Evolutionary conservation across 768 basidiomycete genomes (phyloP), one percentile per base, ranked within the genome.

Genomic region (Lactarius vividus): DNA sequence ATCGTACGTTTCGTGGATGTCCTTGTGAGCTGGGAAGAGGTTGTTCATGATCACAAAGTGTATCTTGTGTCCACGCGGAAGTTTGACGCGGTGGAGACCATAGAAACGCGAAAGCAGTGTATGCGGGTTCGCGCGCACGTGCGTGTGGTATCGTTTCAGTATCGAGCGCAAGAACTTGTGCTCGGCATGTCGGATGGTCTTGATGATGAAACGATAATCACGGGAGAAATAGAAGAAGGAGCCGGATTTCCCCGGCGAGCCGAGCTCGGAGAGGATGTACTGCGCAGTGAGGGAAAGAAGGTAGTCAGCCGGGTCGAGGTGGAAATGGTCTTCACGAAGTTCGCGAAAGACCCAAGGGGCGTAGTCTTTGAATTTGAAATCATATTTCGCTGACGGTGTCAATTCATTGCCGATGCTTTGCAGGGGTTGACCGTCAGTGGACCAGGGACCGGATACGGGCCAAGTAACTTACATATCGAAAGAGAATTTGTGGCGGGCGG

Each of bases 1-100:
- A 76, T 99, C 96, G 73, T 91, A 98, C 35, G 96, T 96, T 80
- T 98, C 97, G 77, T 99, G 97, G 52, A 98, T 83, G 75, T 99
- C 97, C 70, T 94, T 88, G 78, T 98, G 96, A 0, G 97, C 90
- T 0, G 97, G 96, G 78, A 99, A 98, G 33, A 99, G 83, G 75
- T 99, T 99, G 81, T 98, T 99, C 95, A 98, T 98, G 77, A 99
- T 97, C 62, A 98, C 94, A 74, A 99, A 99, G 75, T 99, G 97
- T 61, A 99, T 99, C 79, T 99, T 99, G 54, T 84, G 80, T 0
- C 97, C 97, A 40, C 85, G 83, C 0, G 97, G 97, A 0, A 99
- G 84, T 79, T 99, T 99, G 66, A 99, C 97, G 63, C 97, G 89
- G 73, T 99, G 97, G 13, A 99, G 82, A 10, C 97, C 97, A 74